Evolutionary conservation across 2,329 filamentous ascomycete genomes (phyloP).

Genomic region (Venturia asperata): DNA sequence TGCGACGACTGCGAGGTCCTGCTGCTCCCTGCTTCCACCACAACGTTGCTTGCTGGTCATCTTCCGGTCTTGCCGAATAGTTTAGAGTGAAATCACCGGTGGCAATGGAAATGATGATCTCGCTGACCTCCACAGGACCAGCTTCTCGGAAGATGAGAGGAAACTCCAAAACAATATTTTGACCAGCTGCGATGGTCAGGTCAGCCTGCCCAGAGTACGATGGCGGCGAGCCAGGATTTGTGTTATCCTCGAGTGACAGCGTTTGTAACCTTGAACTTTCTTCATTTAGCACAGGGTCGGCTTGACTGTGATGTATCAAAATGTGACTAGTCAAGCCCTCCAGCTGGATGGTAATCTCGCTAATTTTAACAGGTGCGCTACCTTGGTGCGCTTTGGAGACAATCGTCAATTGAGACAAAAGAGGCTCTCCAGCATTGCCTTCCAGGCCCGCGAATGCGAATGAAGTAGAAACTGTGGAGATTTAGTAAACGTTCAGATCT

Average conservation of each 20-base stretch:
- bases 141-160: slow-evolving; percentile 70
- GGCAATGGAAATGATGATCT: slow-evolving; percentile 56
- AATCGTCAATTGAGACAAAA: slow-evolving; percentile 50
- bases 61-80: slow-evolving; percentile 50
- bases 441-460: slow-evolving; percentile 49
- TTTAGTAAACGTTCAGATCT: slow-evolving; percentile 20
- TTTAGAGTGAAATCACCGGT: slow-evolving; percentile 60
- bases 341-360: slow-evolving; percentile 46
- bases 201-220: slow-evolving; percentile 40
- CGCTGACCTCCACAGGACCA: slow-evolving; percentile 63
- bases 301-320: slow-evolving; percentile 22
- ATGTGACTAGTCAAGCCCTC: slow-evolving; percentile 38
- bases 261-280: not conserved
- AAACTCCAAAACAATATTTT: slow-evolving; percentile 64
- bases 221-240: not conserved
- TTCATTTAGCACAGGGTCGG: not conserved
- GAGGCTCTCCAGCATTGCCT: slow-evolving; percentile 53
- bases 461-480: slow-evolving; percentile 13
- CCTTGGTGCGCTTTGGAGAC: slow-evolving; percentile 41
- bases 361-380: slow-evolving; percentile 42
- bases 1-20: slow-evolving; percentile 30
- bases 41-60: slow-evolving; percentile 24
- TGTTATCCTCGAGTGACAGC: not conserved
- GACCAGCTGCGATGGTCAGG: slow-evolving; percentile 58
- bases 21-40: slow-evolving; percentile 32